Evolutionary conservation across 1,284 basidiomycete species (phyloP), one percentile per base, ranked within the genome.

Genomic region (Apiotrichum siamense): DNA sequence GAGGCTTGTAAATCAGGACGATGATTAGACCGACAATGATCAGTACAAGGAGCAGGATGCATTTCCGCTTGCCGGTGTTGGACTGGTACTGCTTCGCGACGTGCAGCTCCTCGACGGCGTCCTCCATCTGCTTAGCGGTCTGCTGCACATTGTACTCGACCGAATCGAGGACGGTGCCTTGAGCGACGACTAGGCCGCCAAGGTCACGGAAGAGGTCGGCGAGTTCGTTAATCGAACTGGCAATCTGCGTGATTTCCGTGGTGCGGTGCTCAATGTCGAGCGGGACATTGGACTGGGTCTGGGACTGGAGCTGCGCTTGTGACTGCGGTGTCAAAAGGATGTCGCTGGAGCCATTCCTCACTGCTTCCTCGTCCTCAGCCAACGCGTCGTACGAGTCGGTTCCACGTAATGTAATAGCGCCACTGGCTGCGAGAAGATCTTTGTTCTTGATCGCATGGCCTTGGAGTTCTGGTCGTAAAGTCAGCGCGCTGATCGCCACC

Each of bases 81-180:
- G 85, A 85, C 77, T 98, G 96, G 73, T 97, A 91, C 87, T 77
- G 78, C 55, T 85, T 87, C 3, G 96, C 96, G 5, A 82, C 77
- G 49, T 85, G 77, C 38, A 99, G 78, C 63, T 97, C 91, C 62
- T 83, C 81, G 23, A 88, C 91, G 4, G 93, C 90, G 33, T 87
- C 87, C 50, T 83, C 73, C 69, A 96, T 80, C 50, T 91, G 81
- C 21, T 81, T 81, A 7, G 85, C 84, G 20, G 93, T 91, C 70
- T 88, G 85, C 70, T 97, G 91, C 50, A 98, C 89, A 69, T 99
- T 98, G 75, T 91, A 98, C 74, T 99, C 96, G 50, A 98, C 83
- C 36, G 88, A 88, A 73, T 98, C 96, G 50, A 98, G 79, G 47
- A 99, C 81, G 10, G 94, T 97, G 12, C 96, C 96, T 70, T 99